Percentiles rank a stretch among this genome's conserved stretches.
Evolutionary conservation across 2,329 filamentous ascomycete genomes (phyloP).

Genomic region (Cryphonectria radicalis): DNA sequence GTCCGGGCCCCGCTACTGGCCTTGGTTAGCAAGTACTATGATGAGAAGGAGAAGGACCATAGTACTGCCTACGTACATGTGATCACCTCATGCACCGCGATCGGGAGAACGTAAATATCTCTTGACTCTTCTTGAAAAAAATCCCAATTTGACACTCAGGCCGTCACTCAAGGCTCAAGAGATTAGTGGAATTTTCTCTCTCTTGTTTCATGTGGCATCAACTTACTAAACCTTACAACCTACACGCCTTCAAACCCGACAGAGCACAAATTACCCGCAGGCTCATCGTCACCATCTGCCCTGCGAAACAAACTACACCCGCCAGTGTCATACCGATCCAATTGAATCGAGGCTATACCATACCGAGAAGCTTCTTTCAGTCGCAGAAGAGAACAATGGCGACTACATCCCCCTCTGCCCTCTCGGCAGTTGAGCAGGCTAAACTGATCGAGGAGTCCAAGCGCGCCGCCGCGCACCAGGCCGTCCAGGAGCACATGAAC

Average conservation of each 20-base stretch:
- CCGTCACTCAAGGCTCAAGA: neutral
- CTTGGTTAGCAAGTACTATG: neutral
- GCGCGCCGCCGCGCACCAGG: slow-evolving; percentile 72
- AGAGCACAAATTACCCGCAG: slow-evolving; percentile 21
- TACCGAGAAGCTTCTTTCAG: too few relatives aligned
- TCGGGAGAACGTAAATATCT: neutral
- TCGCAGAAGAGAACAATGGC: slow-evolving; percentile 39
- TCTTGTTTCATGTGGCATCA: slow-evolving; percentile 19
- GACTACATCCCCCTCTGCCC: slow-evolving; percentile 36
- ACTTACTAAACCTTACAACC: slow-evolving; percentile 11
- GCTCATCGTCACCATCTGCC: neutral
- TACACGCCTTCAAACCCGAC: slow-evolving; percentile 16
- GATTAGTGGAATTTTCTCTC: neutral
- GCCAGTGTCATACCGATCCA: neutral
- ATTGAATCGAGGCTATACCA: neutral
- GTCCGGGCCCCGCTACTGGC: neutral
- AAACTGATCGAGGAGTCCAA: slow-evolving; percentile 72
- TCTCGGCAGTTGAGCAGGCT: slow-evolving; percentile 34
- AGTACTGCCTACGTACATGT: neutral
- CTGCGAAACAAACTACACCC: neutral
- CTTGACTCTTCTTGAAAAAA: neutral
- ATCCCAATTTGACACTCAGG: too few relatives aligned
- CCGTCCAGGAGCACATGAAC: slow-evolving; percentile 73
- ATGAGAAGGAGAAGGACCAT: neutral
- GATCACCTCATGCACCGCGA: neutral